Percentiles rank a stretch among this genome's conserved stretches.
phyloP scores from a whole-genome alignment of 2,329 filamentous ascomycete species.

The Aspergillus awamori region DNA sequence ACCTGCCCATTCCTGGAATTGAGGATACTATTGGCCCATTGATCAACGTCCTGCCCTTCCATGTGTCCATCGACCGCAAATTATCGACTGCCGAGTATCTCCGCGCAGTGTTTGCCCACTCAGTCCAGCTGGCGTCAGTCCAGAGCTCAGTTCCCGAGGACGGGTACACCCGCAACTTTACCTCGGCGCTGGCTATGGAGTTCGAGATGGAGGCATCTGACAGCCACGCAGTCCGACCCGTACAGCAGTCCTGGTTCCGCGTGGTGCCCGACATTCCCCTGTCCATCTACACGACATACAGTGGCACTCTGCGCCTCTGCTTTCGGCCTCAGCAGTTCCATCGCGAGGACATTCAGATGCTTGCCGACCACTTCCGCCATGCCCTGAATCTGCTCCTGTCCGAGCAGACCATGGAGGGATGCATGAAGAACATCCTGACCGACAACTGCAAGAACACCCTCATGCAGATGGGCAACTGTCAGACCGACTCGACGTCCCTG shows the following conservation, averaged over 20 bases:
- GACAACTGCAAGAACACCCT: no score
- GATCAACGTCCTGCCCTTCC: slow-evolving; percentile 36
- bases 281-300: not conserved
- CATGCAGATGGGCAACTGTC: slow-evolving; percentile 6
- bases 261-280: slow-evolving; percentile 5
- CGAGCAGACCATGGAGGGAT: no score
- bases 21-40: slow-evolving; percentile 38
- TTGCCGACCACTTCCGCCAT: not conserved
- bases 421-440: no score
- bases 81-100: not conserved
- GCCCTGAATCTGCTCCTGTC: not conserved
- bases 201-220: not conserved
- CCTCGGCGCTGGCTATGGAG: slow-evolving; percentile 10
- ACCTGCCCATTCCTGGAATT: slow-evolving; percentile 10
- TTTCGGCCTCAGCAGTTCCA: not conserved
- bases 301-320: not conserved
- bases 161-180: slow-evolving; percentile 5
- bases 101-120: not conserved
- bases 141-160: slow-evolving; percentile 11
- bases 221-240: not conserved
- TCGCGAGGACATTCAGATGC: slow-evolving; percentile 1
- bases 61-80: slow-evolving; percentile 16
- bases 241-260: not conserved
- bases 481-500: not conserved
- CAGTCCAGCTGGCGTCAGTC: not conserved